Percentiles rank a stretch among this genome's conserved stretches.
These are phyloP conservation scores for Petunia hybrid DNA, from an alignment of 305 asterid species.

Conservation along the genomic window DNA sequence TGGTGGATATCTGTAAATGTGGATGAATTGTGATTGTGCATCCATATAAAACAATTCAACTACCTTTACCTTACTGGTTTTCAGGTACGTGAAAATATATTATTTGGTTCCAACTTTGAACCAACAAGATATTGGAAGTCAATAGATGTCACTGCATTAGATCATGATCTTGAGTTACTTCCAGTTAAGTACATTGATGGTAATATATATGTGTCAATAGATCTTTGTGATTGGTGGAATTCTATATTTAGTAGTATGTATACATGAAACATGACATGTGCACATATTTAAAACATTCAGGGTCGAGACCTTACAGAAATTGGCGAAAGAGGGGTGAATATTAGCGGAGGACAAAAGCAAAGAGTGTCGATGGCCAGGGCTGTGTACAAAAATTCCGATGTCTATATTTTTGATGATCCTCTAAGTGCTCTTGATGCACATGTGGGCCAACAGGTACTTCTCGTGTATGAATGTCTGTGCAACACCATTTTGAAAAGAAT, in stretches of 20 bases:
- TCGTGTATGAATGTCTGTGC: slow-evolving; percentile 15
- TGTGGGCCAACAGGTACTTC: slow-evolving; percentile 70
- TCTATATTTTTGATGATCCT: slow-evolving; percentile 90
- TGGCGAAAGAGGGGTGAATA: slow-evolving; percentile 97
- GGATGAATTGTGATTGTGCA: not conserved
- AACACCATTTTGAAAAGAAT: not conserved
- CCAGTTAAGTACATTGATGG: slow-evolving; percentile 52
- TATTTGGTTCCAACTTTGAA: slow-evolving; percentile 80
- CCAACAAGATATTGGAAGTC: slow-evolving; percentile 72
- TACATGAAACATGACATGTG: slow-evolving; percentile 37
- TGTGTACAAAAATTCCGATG: slow-evolving; percentile 86
- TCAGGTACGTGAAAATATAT: slow-evolving; percentile 93
- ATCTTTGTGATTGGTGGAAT: slow-evolving; percentile 31
- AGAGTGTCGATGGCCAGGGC: slow-evolving; percentile 98
- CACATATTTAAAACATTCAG: slow-evolving; percentile 43
- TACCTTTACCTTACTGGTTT: slow-evolving; percentile 29
- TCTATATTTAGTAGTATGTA: slow-evolving; percentile 26
- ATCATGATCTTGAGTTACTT: slow-evolving; percentile 82
- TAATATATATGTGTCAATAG: slow-evolving; percentile 26
- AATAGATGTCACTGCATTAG: slow-evolving; percentile 74
- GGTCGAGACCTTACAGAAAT: slow-evolving; percentile 96
- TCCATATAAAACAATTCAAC: not conserved
- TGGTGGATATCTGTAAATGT: slow-evolving; percentile 8
- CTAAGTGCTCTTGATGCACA: slow-evolving; percentile 94
- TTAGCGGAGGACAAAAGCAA: slow-evolving; percentile 98